Evolutionary conservation across 352 stramenopile species (phyloP).

Genomic region (Phytophthora sansomeana): DNA sequence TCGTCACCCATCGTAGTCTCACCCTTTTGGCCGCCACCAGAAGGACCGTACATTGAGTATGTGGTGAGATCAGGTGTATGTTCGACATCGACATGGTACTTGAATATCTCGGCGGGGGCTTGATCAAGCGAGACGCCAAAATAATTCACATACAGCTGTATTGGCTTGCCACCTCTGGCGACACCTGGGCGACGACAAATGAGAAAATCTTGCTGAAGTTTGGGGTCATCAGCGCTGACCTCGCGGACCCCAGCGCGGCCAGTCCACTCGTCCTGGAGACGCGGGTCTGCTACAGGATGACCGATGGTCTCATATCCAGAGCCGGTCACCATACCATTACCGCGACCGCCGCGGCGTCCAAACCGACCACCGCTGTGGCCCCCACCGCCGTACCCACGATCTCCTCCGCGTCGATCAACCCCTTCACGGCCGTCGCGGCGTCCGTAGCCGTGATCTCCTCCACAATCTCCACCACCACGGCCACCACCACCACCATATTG

Average conservation of each 20-base stretch:
- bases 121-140: constrained; percentile 66
- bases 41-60: constrained; percentile 63
- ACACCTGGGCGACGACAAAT: constrained; percentile 61
- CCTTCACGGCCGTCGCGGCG: constrained; percentile 32
- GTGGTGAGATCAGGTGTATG: constrained; percentile 45
- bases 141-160: constrained; percentile 69
- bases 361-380: constrained; percentile 39
- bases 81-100: constrained; percentile 77
- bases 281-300: constrained; percentile 56
- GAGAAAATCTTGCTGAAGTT: constrained; percentile 48
- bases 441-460: constrained; percentile 42
- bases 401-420: constrained; percentile 13
- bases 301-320: constrained; percentile 67
- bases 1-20: constrained; percentile 43
- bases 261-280: constrained; percentile 58
- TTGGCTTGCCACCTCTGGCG: constrained; percentile 39
- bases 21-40: constrained; percentile 49
- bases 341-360: constrained; percentile 38
- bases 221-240: constrained; percentile 52
- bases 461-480: no score
- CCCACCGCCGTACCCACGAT: constrained; percentile 31
- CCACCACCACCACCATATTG: no score
- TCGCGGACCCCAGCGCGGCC: constrained; percentile 40
- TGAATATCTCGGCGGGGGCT: constrained; percentile 62
- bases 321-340: constrained; percentile 48